Percentiles rank a stretch among this genome's conserved stretches.
These are phyloP conservation scores for Mycena citricolor DNA, from an alignment of 1,284 basidiomycete genomes.

Conservation along the genomic window DNA sequence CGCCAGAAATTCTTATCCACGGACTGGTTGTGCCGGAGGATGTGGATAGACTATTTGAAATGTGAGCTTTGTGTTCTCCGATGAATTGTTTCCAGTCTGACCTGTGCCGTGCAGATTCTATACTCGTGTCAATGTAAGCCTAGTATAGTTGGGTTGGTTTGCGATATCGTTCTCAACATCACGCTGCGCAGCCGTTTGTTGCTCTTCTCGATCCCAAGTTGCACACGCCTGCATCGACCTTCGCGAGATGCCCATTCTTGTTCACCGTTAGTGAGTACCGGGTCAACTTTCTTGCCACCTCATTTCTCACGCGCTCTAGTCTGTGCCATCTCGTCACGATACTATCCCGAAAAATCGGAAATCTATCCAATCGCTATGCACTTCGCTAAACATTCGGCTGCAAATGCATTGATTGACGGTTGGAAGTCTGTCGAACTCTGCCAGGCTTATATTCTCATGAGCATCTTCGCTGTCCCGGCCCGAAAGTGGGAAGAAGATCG, in stretches of 20 bases:
- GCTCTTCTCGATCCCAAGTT: conserved; percentile 71
- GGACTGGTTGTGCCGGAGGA: conserved; percentile 79
- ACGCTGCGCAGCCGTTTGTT: conserved; percentile 59
- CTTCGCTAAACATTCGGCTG: conserved; percentile 79
- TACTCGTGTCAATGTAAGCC: conserved; percentile 64
- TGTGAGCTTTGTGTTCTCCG: conserved; percentile 53
- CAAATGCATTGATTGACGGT: conserved; percentile 75
- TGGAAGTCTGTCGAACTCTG: conserved; percentile 81
- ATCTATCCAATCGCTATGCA: conserved; percentile 86
- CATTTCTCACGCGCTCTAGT: conserved; percentile 41
- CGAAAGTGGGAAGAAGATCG: conserved; percentile 83
- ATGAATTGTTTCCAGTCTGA: conserved; percentile 1
- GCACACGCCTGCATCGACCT: conserved; percentile 72
- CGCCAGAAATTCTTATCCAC: conserved; percentile 81
- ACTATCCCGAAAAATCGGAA: conserved; percentile 72
- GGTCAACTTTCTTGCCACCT: conserved; percentile 3
- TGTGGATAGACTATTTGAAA: conserved; percentile 80
- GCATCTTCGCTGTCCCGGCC: conserved; percentile 75
- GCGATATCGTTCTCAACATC: conserved; percentile 12
- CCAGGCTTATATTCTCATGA: conserved; percentile 79
- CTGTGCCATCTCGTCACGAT: conserved; percentile 75
- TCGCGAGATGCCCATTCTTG: conserved; percentile 76
- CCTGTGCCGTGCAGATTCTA: conserved; percentile 55
- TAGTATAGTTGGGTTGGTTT: conserved; percentile 2
- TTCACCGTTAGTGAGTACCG: conserved; percentile 75